Conservation (phyloP, 305 asterid genomes). For the Fraxinus angustifolia region DNA sequence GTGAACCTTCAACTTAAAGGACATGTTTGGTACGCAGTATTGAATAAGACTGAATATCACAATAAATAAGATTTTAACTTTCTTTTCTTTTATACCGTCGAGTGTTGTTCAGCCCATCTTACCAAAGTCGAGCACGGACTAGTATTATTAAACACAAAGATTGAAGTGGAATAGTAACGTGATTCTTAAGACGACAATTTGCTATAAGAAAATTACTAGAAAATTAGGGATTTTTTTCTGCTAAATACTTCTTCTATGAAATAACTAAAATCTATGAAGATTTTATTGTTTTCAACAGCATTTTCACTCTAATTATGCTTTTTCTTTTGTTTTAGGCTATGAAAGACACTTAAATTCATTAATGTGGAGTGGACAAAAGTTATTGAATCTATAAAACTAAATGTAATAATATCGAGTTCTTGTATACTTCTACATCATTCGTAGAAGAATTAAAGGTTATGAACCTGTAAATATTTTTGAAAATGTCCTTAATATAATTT, state of each 20-base stretch:
- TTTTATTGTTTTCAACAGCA: neutral
- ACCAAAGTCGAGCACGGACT: no score
- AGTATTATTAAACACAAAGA: no score
- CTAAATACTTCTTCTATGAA: neutral
- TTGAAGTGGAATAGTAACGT: no score
- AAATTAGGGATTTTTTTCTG: neutral
- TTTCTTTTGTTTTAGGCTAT: no score
- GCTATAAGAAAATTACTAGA: neutral
- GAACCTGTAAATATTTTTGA: no score
- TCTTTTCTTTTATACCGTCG: neutral
- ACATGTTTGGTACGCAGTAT: neutral
- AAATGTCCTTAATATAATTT: no score
- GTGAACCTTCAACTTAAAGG: neutral
- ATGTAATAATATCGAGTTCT: no score
- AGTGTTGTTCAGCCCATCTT: neutral
- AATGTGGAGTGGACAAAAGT: neutral
- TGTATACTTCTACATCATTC: no score
- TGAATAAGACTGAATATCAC: neutral
- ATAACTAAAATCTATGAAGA: neutral
- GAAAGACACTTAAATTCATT: neutral
- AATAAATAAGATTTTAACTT: constrained; percentile 7
- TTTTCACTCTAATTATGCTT: no score
- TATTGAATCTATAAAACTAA: no score
- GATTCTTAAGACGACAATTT: neutral
- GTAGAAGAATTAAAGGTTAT: no score